A percentile compares a stretch with the other conserved stretches of the same genome.
phyloP scores from a whole-genome alignment of 1,284 basidiomycete species.

The Takashimella tepidaria region DNA sequence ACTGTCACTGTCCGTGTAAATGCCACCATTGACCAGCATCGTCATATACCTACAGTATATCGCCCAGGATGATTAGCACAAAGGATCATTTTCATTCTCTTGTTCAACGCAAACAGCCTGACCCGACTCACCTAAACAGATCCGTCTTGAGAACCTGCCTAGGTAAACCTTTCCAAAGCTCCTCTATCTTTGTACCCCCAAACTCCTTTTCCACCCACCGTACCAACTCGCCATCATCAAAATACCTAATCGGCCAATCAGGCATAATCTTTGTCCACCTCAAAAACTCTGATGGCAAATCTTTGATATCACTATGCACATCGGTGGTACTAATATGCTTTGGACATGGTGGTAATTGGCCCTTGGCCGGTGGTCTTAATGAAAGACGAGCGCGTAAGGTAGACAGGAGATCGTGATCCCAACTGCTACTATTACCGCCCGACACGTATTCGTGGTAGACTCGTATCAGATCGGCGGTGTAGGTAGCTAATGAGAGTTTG shows the following conservation, averaged over 20 bases:
- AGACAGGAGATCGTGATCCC: conserved; percentile 21
- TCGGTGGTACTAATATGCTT: conserved; percentile 36
- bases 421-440: too few species aligned
- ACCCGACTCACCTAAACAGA: conserved; percentile 21
- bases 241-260: conserved; percentile 29
- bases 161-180: conserved; percentile 29
- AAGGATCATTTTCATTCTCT: background rate
- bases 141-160: conserved; percentile 35
- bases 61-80: too few species aligned
- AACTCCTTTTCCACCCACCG: conserved; percentile 30
- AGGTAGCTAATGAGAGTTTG: background rate
- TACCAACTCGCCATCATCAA: conserved; percentile 28
- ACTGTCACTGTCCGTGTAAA: conserved; percentile 34
- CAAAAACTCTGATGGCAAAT: conserved; percentile 28
- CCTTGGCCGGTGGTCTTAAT: too few species aligned
- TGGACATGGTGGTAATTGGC: conserved; percentile 25
- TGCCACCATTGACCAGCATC: conserved; percentile 34
- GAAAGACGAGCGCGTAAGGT: conserved; percentile 24
- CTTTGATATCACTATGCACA: conserved; percentile 16
- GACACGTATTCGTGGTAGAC: background rate
- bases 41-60: conserved; percentile 24
- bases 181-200: conserved; percentile 23
- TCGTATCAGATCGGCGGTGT: background rate
- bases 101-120: conserved; percentile 12
- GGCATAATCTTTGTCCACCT: conserved; percentile 36